These are phyloP conservation scores for Rehmannia glutinosa DNA, from an alignment of 257 asterid genomes.

Conservation along the genomic window DNA sequence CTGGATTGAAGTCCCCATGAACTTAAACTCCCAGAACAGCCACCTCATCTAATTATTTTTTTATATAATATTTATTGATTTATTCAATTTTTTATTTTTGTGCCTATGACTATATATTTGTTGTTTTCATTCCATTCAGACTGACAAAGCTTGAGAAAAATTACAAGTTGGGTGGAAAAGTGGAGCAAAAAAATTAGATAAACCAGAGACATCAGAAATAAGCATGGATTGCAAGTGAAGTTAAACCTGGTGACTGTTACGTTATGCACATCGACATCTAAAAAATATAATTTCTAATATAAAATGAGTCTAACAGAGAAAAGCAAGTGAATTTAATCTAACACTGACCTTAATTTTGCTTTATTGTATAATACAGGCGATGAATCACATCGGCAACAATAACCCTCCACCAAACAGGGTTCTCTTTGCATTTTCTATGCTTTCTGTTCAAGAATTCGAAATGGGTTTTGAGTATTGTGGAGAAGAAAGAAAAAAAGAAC, in stretches of 20 bases:
- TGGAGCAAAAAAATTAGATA: constrained; percentile 30
- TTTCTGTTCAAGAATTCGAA: constrained; percentile 27
- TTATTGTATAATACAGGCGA: constrained; percentile 10
- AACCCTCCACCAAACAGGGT: constrained; percentile 42
- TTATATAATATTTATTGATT: too few species aligned
- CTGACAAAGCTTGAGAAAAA: constrained; percentile 3
- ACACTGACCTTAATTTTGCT: constrained; percentile 6
- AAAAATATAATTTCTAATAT: background rate
- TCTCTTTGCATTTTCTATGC: constrained; percentile 4
- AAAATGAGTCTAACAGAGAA: background rate
- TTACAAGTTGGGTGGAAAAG: constrained; percentile 33
- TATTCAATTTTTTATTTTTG: background rate
- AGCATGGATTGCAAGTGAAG: constrained; percentile 56
- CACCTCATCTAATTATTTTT: background rate
- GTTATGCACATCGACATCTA: constrained; percentile 9
- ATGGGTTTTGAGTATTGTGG: too few species aligned
- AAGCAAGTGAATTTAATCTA: background rate
- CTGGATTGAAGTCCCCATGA: background rate
- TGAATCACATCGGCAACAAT: constrained; percentile 38
- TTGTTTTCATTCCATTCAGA: background rate
- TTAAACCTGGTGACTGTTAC: constrained; percentile 36
- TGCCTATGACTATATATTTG: background rate
- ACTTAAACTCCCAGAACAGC: too few species aligned
- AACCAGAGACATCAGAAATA: constrained; percentile 36
- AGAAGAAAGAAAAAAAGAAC: background rate